These are phyloP conservation scores for Neofusicoccum laricinum DNA, from an alignment of 2,329 filamentous ascomycete species.

Conservation along the genomic window DNA sequence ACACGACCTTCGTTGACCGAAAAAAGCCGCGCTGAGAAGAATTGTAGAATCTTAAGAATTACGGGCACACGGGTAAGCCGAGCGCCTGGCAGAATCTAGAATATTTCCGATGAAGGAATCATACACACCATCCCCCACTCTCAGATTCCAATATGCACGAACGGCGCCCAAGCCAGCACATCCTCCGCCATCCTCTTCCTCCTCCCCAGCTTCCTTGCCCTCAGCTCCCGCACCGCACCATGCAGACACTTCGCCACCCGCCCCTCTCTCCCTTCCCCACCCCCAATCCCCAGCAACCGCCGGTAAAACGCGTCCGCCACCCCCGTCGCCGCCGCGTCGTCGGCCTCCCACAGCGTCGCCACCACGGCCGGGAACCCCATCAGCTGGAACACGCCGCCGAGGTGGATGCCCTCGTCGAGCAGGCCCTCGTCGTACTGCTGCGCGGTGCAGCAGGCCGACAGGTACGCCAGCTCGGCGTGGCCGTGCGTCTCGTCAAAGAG, in stretches of 20 bases:
- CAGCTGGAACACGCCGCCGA: conserved; percentile 37
- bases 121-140: background rate
- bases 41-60: no score
- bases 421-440: conserved; percentile 24
- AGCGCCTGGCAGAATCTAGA: background rate
- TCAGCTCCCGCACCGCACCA: conserved; percentile 16
- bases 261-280: background rate
- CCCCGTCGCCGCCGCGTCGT: conserved; percentile 24
- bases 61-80: background rate
- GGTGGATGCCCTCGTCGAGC: conserved; percentile 34
- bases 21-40: no score
- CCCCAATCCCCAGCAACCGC: conserved; percentile 17
- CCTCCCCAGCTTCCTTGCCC: background rate
- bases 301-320: conserved; percentile 26
- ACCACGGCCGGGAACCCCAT: conserved; percentile 36
- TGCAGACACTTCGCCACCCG: conserved; percentile 12
- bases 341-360: conserved; percentile 31
- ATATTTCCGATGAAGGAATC: background rate
- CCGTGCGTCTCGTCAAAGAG: background rate
- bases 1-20: no score
- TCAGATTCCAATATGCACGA: conserved; percentile 25
- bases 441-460: conserved; percentile 40
- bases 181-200: background rate
- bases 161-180: conserved; percentile 22
- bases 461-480: conserved; percentile 30